These are phyloP conservation scores for Lipomyces spencermartinsiae DNA, from an alignment of 805 yeast genomes.

Conservation along the genomic window DNA sequence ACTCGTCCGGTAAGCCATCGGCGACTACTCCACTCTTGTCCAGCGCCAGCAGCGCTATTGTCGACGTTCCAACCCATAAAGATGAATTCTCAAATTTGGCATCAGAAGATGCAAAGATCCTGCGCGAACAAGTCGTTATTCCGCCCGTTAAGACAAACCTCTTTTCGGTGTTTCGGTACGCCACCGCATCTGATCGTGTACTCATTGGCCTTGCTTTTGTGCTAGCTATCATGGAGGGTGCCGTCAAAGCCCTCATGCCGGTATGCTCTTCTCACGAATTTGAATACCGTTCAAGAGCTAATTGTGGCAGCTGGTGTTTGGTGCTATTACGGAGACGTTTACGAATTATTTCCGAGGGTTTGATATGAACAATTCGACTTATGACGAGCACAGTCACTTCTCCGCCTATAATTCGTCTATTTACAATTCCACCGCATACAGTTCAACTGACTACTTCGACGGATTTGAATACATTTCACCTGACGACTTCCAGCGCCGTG, in stretches of 20 bases:
- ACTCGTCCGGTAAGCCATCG: not conserved
- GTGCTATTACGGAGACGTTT: constrained; percentile 49
- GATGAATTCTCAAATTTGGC: constrained; percentile 42
- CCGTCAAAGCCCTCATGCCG: constrained; percentile 46
- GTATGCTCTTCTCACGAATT: constrained; percentile 4
- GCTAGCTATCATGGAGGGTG: constrained; percentile 49
- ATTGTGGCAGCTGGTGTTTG: constrained; percentile 45
- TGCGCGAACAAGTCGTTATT: constrained; percentile 46
- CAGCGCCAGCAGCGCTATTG: constrained; percentile 4
- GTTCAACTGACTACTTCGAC: not conserved
- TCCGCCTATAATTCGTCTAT: constrained; percentile 10
- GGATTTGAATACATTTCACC: constrained; percentile 35
- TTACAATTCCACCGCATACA: constrained; percentile 11
- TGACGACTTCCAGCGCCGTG: constrained; percentile 45
- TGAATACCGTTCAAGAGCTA: constrained; percentile 5
- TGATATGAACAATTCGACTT: constrained; percentile 11
- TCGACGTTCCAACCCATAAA: constrained; percentile 19
- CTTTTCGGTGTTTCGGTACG: constrained; percentile 47
- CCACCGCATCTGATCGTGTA: constrained; percentile 43
- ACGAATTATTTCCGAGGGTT: constrained; percentile 40
- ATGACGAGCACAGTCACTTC: constrained; percentile 4
- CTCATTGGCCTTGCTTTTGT: constrained; percentile 43
- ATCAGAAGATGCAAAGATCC: constrained; percentile 44
- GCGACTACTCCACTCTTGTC: not conserved
- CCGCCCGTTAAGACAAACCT: constrained; percentile 37